Base-by-base conservation (phyloP, 495 filamentous ascomycete species). In the Hypoxylon fragiforme region DNA sequence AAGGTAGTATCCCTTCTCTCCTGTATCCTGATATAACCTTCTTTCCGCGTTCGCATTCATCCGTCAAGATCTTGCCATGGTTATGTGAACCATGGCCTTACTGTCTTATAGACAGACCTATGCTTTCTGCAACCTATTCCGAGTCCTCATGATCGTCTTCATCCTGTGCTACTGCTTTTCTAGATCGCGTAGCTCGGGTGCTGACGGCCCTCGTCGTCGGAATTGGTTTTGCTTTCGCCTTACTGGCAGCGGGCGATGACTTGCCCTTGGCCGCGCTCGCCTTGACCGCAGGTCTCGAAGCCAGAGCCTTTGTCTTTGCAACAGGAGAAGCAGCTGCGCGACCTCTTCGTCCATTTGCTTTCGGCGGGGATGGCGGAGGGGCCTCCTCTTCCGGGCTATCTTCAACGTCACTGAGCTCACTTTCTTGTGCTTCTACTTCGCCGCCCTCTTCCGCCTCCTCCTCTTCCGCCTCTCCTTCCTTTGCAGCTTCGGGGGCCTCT, bases 141-240 rank as follows among this genome's bases (percentile, higher is more conserved):
- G 44, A 54, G 19, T 57, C 54, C 15, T 43, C 56, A 1, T 52
- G 41, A n/a, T 62, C 62, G 2, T 65, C 61, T 13, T 55, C 31
- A 12, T 52, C 58, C 34, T 52, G 51, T 18, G 42, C n/a, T n/a
- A 30, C 62, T 15, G 52, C 65, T 41, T 55, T 56, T 44, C 62
- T 60, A 8, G 62, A 65, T 36, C 65, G 60, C 14, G 65, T 67
- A 41, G 65, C 56, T 28, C 65, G 65, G 7, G 62, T 67, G 28
- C 36, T 54, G 13, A 52, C 15, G 24, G 57, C 20, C 7, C 48
- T 60, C 5, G 62, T 36, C 30, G 62, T 64, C 1, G 62, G 57
- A 2, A 51, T 41, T 12, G 64, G 44, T 28, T 62, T 67, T 3
- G 65, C 44, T 36, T 63, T 67, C 12, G 58, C 28, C 35, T 57